Conservation (phyloP, 192 early-diverging fungal genomes). For the Backusella sp. region DNA sequence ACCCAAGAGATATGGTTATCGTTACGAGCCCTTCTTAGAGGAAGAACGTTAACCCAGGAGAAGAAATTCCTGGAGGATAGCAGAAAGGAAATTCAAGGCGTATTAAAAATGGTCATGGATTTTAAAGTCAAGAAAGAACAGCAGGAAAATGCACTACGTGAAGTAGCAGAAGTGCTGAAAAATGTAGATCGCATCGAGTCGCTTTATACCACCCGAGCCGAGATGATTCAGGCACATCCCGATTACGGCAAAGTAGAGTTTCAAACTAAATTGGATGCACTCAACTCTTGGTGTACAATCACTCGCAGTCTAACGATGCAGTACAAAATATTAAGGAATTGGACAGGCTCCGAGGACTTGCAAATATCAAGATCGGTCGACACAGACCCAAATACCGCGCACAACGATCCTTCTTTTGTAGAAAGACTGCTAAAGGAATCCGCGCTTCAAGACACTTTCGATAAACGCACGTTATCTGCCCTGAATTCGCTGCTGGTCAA, state of each 20-base stretch:
- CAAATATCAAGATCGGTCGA: constrained; percentile 43
- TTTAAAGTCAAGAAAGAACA: constrained; percentile 41
- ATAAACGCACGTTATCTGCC: constrained; percentile 63
- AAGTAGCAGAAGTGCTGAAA: constrained; percentile 68
- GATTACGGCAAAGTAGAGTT: constrained; percentile 67
- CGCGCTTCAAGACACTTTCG: constrained; percentile 74
- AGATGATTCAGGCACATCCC: constrained; percentile 61
- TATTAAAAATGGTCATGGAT: constrained; percentile 61
- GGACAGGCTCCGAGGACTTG: constrained; percentile 76
- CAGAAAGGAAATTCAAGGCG: constrained; percentile 55
- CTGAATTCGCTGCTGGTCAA: constrained; percentile 59
- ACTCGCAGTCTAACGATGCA: constrained; percentile 70
- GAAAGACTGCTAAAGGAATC: constrained; percentile 85
- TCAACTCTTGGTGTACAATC: constrained; percentile 76
- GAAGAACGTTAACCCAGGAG: constrained; percentile 63
- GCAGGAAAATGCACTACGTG: constrained; percentile 50
- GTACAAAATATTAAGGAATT: constrained; percentile 72
- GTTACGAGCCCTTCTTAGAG: constrained; percentile 62
- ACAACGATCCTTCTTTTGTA: constrained; percentile 71
- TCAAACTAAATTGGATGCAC: constrained; percentile 66
- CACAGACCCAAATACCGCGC: not conserved
- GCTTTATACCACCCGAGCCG: constrained; percentile 70
- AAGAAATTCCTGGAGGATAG: constrained; percentile 63
- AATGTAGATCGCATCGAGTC: constrained; percentile 77
- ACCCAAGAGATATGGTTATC: constrained; percentile 72